phyloP scores from a whole-genome alignment of 345 rosid species.

The Gossypium australe region DNA sequence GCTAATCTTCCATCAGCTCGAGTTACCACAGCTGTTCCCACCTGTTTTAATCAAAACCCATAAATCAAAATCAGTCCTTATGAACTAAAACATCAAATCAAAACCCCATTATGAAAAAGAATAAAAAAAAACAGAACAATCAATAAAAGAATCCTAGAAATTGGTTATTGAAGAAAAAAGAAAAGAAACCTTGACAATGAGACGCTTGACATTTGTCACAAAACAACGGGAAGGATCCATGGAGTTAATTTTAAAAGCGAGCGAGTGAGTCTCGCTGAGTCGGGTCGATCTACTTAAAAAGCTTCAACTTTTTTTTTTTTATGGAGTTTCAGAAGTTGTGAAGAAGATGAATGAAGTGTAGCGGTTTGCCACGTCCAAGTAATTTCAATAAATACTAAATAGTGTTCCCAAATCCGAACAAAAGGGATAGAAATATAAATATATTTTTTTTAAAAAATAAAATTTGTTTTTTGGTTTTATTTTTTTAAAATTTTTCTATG shows the following conservation, averaged over 20 bases:
- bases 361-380: slow-evolving; percentile 8
- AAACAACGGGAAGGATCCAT: slow-evolving; percentile 39
- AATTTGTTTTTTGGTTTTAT: not conserved
- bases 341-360: slow-evolving; percentile 1
- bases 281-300: not conserved
- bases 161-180: not conserved
- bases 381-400: not conserved
- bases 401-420: not conserved
- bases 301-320: not conserved
- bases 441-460: not conserved
- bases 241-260: not conserved
- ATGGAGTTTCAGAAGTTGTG: not conserved
- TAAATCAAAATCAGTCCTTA: not conserved
- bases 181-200: slow-evolving; percentile 38
- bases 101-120: not conserved
- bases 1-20: slow-evolving; percentile 53
- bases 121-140: not conserved
- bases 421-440: not conserved
- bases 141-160: not conserved
- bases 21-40: slow-evolving; percentile 67
- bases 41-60: slow-evolving; percentile 22
- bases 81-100: not conserved
- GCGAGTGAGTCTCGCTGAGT: not conserved
- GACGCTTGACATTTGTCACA: slow-evolving; percentile 44
- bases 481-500: not conserved